phyloP scores from a whole-genome alignment of 2,329 filamentous ascomycete species.

The Elsinoe batatas region DNA sequence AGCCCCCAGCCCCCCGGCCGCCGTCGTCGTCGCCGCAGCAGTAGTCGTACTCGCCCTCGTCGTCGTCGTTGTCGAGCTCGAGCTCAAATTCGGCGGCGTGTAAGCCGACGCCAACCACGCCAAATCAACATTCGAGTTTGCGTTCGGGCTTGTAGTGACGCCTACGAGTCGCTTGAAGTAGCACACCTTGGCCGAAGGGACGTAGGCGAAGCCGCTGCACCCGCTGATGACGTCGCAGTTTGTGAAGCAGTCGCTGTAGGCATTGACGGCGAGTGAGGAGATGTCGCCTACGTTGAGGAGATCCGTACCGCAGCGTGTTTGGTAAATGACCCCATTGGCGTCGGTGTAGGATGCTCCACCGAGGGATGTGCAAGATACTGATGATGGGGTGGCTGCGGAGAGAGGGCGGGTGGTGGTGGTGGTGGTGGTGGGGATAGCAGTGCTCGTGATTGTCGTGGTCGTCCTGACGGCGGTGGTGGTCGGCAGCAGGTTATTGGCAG shows the following conservation, averaged over 20 bases:
- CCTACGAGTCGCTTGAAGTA: slow-evolving; percentile 15
- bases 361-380: neutral
- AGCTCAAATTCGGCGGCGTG: neutral
- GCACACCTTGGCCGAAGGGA: slow-evolving; percentile 12
- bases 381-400: neutral
- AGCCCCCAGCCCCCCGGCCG: neutral
- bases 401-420: neutral
- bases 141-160: slow-evolving; percentile 8
- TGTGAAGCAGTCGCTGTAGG: slow-evolving; percentile 15
- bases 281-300: slow-evolving; percentile 14
- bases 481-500: neutral
- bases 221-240: slow-evolving; percentile 11
- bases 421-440: neutral
- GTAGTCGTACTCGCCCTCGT: too few relatives aligned
- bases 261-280: slow-evolving; percentile 9
- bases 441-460: neutral
- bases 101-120: slow-evolving; percentile 11
- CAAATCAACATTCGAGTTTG: slow-evolving; percentile 13
- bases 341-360: slow-evolving; percentile 2
- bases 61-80: too few relatives aligned
- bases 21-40: too few relatives aligned
- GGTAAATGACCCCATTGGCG: slow-evolving; percentile 13
- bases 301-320: slow-evolving; percentile 13
- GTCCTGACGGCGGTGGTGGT: neutral
- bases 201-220: slow-evolving; percentile 15